A percentile compares a stretch with the other conserved stretches of the same genome.
Evolutionary conservation across 1,139 yeast species (phyloP).

Genomic region (Kurtzmaniella quercitrusa): DNA sequence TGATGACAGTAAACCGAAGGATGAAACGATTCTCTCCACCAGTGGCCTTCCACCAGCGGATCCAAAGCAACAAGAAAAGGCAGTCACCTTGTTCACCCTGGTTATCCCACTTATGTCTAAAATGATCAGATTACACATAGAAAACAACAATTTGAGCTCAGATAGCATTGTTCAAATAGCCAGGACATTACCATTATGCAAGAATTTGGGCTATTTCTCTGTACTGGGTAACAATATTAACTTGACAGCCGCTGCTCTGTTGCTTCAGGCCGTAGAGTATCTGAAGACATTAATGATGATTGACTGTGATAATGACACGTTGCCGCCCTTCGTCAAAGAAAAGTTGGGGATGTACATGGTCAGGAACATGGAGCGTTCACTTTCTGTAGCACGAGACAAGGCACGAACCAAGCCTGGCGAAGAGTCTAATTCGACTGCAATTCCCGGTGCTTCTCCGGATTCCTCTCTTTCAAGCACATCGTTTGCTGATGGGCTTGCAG

Average conservation of each 20-base stretch:
- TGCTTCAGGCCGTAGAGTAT: conserved; percentile 38
- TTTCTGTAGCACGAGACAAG: conserved; percentile 10
- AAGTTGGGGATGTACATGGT: conserved; percentile 63
- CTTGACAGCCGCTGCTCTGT: conserved; percentile 33
- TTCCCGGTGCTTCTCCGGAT: too few species aligned
- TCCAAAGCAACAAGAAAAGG: conserved; percentile 14
- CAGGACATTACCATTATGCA: conserved; percentile 59
- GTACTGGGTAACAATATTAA: conserved; percentile 56
- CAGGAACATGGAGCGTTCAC: conserved; percentile 60
- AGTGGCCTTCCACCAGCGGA: conserved; percentile 1
- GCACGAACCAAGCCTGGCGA: conserved; percentile 6
- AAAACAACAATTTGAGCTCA: conserved; percentile 49
- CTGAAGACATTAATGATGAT: conserved; percentile 36
- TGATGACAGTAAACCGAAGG: not conserved
- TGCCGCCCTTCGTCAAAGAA: conserved; percentile 47
- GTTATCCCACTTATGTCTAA: conserved; percentile 57
- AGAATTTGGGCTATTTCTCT: conserved; percentile 54
- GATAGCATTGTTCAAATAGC: conserved; percentile 51
- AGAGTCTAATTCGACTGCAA: too few species aligned
- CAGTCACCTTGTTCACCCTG: conserved; percentile 40
- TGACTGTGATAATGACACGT: conserved; percentile 34
- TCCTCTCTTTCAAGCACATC: not conserved
- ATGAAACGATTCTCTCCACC: not conserved
- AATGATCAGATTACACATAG: conserved; percentile 56
- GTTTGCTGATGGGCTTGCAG: conserved; percentile 4